Evolutionary conservation across 2,329 filamentous ascomycete genomes (phyloP).

Genomic region (Polychaeton citri): DNA sequence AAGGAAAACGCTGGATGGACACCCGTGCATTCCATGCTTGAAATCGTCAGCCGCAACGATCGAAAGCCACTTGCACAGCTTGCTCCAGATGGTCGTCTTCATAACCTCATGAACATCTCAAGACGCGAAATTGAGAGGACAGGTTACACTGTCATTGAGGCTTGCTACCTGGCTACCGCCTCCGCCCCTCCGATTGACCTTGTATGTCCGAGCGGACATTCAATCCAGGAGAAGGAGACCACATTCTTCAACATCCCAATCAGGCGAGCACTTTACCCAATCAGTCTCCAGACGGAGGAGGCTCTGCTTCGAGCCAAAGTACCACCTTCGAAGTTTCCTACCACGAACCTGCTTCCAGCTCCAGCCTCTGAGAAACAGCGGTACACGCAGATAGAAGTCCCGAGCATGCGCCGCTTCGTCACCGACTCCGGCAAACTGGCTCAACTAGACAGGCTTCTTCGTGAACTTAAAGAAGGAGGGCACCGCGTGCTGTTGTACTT

Average conservation of each 20-base stretch:
- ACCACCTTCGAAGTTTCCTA: slow-evolving; percentile 51
- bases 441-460: slow-evolving; percentile 74
- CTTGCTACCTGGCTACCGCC: slow-evolving; percentile 63
- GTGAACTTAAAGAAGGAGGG: slow-evolving; percentile 77
- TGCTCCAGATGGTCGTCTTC: slow-evolving; percentile 58
- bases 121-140: slow-evolving; percentile 50
- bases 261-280: slow-evolving; percentile 63
- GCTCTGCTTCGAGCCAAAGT: slow-evolving; percentile 62
- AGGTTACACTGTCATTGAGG: slow-evolving; percentile 66
- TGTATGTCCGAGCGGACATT: slow-evolving; percentile 54
- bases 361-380: slow-evolving; percentile 70
- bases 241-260: slow-evolving; percentile 67
- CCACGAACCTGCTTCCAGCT: slow-evolving; percentile 53
- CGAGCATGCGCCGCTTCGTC: slow-evolving; percentile 94
- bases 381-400: slow-evolving; percentile 83
- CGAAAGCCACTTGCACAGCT: slow-evolving; percentile 55
- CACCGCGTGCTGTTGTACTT: slow-evolving; percentile 96
- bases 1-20: slow-evolving; percentile 40
- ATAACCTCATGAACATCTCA: slow-evolving; percentile 67
- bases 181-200: slow-evolving; percentile 79
- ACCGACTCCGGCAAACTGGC: slow-evolving; percentile 95
- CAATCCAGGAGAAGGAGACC: slow-evolving; percentile 52
- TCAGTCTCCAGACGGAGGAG: slow-evolving; percentile 50
- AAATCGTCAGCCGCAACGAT: slow-evolving; percentile 59
- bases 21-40: slow-evolving; percentile 66